phyloP scores from a whole-genome alignment of 306 rosid species.

The Echinosophora koreensis region DNA sequence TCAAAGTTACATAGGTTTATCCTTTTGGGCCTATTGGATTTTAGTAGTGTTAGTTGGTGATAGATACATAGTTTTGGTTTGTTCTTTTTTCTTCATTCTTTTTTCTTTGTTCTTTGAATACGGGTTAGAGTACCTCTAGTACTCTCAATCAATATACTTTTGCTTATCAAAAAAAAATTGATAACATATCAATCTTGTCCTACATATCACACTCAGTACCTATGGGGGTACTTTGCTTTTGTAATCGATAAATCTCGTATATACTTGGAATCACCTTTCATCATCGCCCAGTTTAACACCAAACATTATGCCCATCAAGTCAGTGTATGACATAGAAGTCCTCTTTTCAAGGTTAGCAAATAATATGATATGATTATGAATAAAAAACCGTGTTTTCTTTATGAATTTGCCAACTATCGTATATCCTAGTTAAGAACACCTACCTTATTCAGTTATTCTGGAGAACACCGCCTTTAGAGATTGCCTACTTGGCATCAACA shows the following conservation, averaged over 20 bases:
- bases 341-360: background rate
- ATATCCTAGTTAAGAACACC: conserved; percentile 15
- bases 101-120: no score
- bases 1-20: no score
- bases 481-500: conserved; percentile 6
- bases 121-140: no score
- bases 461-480: conserved; percentile 1
- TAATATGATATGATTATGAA: background rate
- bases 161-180: background rate
- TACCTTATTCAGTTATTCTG: background rate
- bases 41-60: no score
- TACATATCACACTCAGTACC: conserved; percentile 14
- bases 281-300: background rate
- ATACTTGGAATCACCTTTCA: conserved; percentile 29
- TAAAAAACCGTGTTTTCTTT: conserved; percentile 37
- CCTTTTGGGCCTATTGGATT: no score
- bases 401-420: background rate
- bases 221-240: conserved; percentile 17
- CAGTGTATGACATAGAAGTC: background rate
- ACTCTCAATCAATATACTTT: no score
- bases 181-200: background rate
- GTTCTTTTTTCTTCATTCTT: no score
- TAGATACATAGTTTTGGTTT: no score
- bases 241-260: conserved; percentile 22
- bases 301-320: conserved; percentile 21